These are phyloP conservation scores for Exserohilum turcica DNA, from an alignment of 2,329 filamentous ascomycete genomes.

Conservation along the genomic window DNA sequence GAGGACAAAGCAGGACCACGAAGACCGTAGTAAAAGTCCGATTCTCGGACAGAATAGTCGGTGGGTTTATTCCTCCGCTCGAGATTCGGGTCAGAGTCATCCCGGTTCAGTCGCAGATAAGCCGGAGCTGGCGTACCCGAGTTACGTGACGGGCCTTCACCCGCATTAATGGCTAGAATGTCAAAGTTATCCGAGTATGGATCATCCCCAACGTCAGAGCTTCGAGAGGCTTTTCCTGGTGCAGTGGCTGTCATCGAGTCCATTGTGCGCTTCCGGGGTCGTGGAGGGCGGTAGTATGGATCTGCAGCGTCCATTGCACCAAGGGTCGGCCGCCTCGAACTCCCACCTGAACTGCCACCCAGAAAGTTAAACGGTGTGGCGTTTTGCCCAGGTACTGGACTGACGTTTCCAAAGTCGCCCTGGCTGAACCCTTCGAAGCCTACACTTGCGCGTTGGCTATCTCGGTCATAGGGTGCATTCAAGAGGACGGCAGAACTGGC, in stretches of 20 bases:
- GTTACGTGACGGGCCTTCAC: conserved; percentile 43
- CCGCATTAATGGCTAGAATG: conserved; percentile 32
- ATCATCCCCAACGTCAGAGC: conserved; percentile 54
- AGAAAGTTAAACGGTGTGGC: conserved; percentile 75
- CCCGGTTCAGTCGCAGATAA: conserved; percentile 56
- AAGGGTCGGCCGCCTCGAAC: conserved; percentile 48
- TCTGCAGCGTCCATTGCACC: conserved; percentile 58
- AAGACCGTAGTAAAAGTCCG: conserved; percentile 95
- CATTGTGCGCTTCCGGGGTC: conserved; percentile 67
- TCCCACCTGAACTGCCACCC: conserved; percentile 51
- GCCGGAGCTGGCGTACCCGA: conserved; percentile 51
- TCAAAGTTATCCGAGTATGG: conserved; percentile 54
- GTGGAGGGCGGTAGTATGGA: conserved; percentile 87
- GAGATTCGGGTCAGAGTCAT: conserved; percentile 60
- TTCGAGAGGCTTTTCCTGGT: conserved; percentile 53
- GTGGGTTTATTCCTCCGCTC: conserved; percentile 63
- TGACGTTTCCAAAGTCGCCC: conserved; percentile 65
- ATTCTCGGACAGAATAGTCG: conserved; percentile 92
- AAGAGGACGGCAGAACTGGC: conserved; percentile 67
- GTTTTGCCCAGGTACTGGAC: conserved; percentile 71
- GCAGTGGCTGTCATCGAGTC: conserved; percentile 54
- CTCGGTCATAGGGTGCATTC: conserved; percentile 52
- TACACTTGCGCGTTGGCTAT: conserved; percentile 54
- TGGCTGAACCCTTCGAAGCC: conserved; percentile 60
- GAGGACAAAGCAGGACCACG: conserved; percentile 85